Evolutionary conservation across 73 alveolate species (phyloP).

Genomic region (Paramecium bursaria): DNA sequence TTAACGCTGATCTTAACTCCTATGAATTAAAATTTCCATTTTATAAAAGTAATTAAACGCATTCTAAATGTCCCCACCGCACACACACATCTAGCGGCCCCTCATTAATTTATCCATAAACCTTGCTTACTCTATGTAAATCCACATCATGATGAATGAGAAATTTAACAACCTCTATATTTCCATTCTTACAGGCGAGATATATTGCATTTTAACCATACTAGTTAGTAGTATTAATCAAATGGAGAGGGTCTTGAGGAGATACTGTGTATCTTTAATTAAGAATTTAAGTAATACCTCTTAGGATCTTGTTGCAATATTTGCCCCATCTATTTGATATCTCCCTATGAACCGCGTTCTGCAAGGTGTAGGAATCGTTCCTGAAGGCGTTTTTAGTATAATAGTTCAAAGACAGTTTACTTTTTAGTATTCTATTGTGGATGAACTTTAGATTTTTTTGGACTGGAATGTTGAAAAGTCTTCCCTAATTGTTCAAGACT

Average conservation of each 20-base stretch:
- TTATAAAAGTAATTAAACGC: not conserved
- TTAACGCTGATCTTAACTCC: conserved; percentile 9
- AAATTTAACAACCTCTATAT: conserved; percentile 15
- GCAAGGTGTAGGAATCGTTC: not conserved
- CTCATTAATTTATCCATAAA: conserved; percentile 14
- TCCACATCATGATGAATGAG: not conserved
- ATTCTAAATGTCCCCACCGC: conserved; percentile 35
- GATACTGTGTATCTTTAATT: not conserved
- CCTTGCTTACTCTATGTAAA: conserved; percentile 18
- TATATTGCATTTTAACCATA: conserved; percentile 40
- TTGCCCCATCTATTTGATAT: conserved; percentile 1
- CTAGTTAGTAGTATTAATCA: conserved; percentile 7
- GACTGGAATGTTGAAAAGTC: too few species aligned
- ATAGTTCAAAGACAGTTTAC: too few species aligned
- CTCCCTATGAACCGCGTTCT: conserved; percentile 1
- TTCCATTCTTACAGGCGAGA: conserved; percentile 35
- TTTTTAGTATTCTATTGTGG: too few species aligned
- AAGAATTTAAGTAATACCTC: not conserved
- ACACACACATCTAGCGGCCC: conserved; percentile 39
- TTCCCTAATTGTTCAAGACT: conserved; percentile 24
- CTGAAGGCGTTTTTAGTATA: too few species aligned
- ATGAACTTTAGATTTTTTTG: too few species aligned
- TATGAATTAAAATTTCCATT: not conserved
- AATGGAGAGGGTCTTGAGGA: conserved; percentile 35
- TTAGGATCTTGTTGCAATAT: conserved; percentile 27